These are phyloP conservation scores for Calonectria naviculata DNA, from an alignment of 2,329 filamentous ascomycete genomes.

Conservation along the genomic window DNA sequence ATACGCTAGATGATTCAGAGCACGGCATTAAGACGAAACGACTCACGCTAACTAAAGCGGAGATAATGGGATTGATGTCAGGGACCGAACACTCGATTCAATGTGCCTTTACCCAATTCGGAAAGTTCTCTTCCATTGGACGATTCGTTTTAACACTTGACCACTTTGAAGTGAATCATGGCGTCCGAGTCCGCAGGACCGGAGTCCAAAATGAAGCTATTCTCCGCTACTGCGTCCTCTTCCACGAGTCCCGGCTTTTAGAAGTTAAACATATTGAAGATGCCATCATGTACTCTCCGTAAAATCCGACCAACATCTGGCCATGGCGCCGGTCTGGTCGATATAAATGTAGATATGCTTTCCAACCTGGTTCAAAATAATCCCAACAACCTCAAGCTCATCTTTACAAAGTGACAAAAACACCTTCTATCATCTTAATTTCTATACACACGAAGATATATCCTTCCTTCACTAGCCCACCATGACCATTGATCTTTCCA, in stretches of 20 bases:
- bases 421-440: too few relatives aligned
- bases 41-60: background rate
- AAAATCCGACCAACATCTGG: background rate
- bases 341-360: background rate
- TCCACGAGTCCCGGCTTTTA: background rate
- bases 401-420: background rate
- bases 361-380: background rate
- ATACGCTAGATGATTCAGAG: background rate
- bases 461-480: background rate
- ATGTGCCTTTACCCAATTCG: background rate
- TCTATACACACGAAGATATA: background rate
- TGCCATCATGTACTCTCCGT: background rate
- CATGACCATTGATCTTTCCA: background rate
- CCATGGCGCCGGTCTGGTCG: background rate
- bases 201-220: background rate
- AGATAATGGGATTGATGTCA: background rate
- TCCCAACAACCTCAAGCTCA: background rate
- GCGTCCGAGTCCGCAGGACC: background rate
- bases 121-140: slow-evolving; percentile 16
- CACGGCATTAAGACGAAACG: background rate
- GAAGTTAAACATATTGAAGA: background rate
- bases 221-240: background rate
- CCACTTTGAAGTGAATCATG: background rate
- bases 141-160: background rate
- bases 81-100: background rate